phyloP scores from a whole-genome alignment of 176 grass and related monocot genomes.

The Neostapfia colusana region DNA sequence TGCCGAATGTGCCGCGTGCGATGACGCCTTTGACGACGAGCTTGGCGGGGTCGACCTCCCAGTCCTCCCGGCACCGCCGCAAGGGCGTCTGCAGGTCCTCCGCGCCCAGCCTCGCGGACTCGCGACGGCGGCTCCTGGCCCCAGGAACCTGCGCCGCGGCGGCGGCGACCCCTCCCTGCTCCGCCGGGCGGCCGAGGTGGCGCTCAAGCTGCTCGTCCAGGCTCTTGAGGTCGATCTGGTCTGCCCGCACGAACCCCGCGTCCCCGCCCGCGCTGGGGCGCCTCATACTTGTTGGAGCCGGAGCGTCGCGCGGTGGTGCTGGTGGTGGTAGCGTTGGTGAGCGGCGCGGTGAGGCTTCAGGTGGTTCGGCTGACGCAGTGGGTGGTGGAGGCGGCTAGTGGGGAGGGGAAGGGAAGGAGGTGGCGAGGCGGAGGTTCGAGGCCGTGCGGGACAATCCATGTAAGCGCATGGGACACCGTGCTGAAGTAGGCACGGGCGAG shows the following conservation, averaged over 20 bases:
- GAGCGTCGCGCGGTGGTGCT: conserved; percentile 15
- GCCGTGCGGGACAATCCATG: conserved; percentile 50
- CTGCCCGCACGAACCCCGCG: conserved; percentile 77
- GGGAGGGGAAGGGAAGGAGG: neutral
- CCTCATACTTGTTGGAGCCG: conserved; percentile 61
- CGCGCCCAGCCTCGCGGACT: conserved; percentile 28
- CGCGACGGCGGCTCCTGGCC: conserved; percentile 26
- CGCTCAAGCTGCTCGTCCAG: conserved; percentile 96
- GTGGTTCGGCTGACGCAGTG: conserved; percentile 20
- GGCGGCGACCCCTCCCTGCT: conserved; percentile 13
- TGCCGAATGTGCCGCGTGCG: conserved; percentile 91
- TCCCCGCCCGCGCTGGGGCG: conserved; percentile 52
- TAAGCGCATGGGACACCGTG: conserved; percentile 40
- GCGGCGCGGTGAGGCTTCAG: neutral
- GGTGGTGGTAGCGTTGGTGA: neutral
- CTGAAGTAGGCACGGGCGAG: conserved; percentile 37
- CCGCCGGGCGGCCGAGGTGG: conserved; percentile 57
- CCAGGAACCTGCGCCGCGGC: neutral
- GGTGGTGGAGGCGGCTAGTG: conserved; percentile 8
- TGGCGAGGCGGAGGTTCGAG: conserved; percentile 32
- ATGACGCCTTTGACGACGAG: conserved; percentile 89
- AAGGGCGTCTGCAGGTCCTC: conserved; percentile 35
- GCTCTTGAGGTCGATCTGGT: conserved; percentile 99
- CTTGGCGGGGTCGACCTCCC: conserved; percentile 91
- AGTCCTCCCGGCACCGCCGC: conserved; percentile 64